phyloP scores from a whole-genome alignment of 2,329 filamentous ascomycete species.

The Colletotrichum chlorophyti region DNA sequence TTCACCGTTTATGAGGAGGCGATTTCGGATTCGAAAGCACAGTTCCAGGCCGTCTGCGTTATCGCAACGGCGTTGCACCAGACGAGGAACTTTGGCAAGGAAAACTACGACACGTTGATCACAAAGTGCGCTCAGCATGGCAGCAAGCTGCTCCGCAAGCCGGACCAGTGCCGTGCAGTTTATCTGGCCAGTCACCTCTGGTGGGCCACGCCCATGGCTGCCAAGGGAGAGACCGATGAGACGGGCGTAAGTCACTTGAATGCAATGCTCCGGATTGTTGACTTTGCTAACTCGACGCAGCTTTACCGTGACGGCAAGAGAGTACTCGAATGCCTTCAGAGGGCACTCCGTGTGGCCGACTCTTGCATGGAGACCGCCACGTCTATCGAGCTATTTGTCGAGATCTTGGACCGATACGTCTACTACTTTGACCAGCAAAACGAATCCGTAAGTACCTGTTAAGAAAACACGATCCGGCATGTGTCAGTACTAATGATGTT shows the following conservation, averaged over 20 bases:
- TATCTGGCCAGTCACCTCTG: slow-evolving; percentile 96
- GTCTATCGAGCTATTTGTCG: slow-evolving; percentile 96
- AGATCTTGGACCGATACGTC: slow-evolving; percentile 97
- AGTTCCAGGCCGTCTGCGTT: slow-evolving; percentile 97
- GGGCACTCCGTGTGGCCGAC: slow-evolving; percentile 93
- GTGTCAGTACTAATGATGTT: neutral
- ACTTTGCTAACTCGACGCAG: slow-evolving; percentile 51
- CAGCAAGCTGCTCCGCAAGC: slow-evolving; percentile 96
- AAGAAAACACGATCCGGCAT: no score
- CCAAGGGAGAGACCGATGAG: slow-evolving; percentile 80
- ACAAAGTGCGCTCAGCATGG: slow-evolving; percentile 97
- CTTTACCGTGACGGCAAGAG: slow-evolving; percentile 97
- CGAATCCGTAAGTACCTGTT: slow-evolving; percentile 74
- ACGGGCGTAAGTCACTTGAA: slow-evolving; percentile 69
- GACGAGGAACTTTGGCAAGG: slow-evolving; percentile 88
- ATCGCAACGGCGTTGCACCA: slow-evolving; percentile 90
- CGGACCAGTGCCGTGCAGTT: slow-evolving; percentile 95
- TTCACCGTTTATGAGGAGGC: slow-evolving; percentile 98
- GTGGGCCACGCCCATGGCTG: slow-evolving; percentile 90
- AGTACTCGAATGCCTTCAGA: slow-evolving; percentile 93
- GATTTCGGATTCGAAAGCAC: slow-evolving; percentile 92
- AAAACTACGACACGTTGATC: slow-evolving; percentile 98
- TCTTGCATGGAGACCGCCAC: slow-evolving; percentile 99
- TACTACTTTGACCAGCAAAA: slow-evolving; percentile 99
- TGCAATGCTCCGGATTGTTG: neutral